phyloP scores from a whole-genome alignment of 2,329 filamentous ascomycete species.

The Verticillium isaacii region DNA sequence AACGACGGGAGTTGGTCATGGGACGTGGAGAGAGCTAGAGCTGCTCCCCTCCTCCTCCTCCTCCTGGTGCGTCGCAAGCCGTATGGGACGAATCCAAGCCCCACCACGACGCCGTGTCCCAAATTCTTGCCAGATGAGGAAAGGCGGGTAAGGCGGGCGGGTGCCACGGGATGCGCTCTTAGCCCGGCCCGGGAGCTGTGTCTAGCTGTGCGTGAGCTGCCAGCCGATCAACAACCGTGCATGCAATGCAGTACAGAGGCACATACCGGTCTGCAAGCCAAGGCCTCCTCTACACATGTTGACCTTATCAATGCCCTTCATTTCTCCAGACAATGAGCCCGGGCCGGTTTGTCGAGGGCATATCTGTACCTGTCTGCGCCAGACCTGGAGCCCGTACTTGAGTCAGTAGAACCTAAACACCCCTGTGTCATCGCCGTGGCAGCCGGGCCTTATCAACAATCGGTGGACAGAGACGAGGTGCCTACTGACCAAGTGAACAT shows the following conservation, averaged over 20 bases:
- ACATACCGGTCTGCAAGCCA: neutral
- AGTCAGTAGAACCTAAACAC: neutral
- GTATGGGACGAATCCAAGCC: neutral
- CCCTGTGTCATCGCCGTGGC: neutral
- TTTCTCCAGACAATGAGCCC: neutral
- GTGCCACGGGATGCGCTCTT: neutral
- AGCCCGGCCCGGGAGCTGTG: neutral
- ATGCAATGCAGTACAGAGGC: neutral
- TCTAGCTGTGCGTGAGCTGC: neutral
- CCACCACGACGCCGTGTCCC: neutral
- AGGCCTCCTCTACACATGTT: neutral
- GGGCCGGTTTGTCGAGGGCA: neutral
- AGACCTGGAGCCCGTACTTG: neutral
- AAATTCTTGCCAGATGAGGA: constrained; percentile 2
- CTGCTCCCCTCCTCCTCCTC: too few species aligned
- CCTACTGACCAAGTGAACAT: too few species aligned
- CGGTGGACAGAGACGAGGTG: neutral
- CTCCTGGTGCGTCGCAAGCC: neutral
- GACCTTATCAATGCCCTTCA: neutral
- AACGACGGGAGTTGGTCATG: neutral
- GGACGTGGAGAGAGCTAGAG: neutral
- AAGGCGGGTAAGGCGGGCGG: neutral
- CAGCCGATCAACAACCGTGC: neutral
- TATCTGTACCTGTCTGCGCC: neutral
- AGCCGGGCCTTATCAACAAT: neutral